phyloP scores from a whole-genome alignment of 2,329 filamentous ascomycete species.

The Trichoderma arundinaceum region DNA sequence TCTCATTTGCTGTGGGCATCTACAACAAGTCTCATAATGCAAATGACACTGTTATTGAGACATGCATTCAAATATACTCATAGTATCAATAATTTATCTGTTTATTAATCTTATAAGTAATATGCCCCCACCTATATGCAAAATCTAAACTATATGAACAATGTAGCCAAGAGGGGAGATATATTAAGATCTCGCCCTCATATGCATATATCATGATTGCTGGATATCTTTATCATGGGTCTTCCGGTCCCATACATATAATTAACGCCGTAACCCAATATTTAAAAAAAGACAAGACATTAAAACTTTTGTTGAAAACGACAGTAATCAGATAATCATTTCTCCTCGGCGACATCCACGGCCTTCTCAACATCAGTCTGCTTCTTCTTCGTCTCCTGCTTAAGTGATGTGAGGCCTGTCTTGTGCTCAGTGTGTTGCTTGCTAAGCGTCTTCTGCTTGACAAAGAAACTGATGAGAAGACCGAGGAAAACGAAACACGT shows the following conservation, averaged over 20 bases:
- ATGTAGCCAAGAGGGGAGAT: background rate
- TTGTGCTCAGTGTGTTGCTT: constrained; percentile 63
- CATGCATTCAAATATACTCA: background rate
- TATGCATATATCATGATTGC: background rate
- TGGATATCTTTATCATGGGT: constrained; percentile 13
- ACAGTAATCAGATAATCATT: background rate
- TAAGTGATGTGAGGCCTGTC: constrained; percentile 58
- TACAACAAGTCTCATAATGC: background rate
- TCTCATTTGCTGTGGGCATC: background rate
- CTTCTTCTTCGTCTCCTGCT: constrained; percentile 39
- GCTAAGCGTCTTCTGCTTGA: constrained; percentile 57
- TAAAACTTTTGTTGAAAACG: background rate
- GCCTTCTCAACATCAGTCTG: constrained; percentile 33
- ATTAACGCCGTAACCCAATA: constrained; percentile 15
- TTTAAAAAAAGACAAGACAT: background rate
- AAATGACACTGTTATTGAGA: background rate
- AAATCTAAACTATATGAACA: constrained; percentile 11
- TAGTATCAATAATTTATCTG: background rate
- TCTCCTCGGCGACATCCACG: background rate
- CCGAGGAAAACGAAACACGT: constrained; percentile 56
- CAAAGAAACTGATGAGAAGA: constrained; percentile 53
- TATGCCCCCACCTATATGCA: background rate
- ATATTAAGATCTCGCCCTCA: background rate
- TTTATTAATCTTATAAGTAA: background rate
- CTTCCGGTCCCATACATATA: background rate